A percentile compares a stretch with the other conserved stretches of the same genome.
Evolutionary conservation across 208 protist genomes (phyloP).

Genomic region (Spongospora subterranea): DNA sequence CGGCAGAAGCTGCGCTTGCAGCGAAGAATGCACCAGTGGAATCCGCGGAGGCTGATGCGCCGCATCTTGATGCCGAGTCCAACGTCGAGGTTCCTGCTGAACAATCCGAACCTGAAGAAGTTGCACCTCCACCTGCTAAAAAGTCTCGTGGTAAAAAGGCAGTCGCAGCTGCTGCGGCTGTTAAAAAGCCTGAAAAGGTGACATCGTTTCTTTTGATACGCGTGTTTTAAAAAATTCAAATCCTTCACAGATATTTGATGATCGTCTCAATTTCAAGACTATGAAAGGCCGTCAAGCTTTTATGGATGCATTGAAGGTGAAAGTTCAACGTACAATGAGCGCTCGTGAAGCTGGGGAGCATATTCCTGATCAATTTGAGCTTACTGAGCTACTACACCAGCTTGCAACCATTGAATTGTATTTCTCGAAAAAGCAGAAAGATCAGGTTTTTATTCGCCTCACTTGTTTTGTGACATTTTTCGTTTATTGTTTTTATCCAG

Average conservation of each 20-base stretch:
- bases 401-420: conserved; percentile 2
- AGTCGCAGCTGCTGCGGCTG: background rate
- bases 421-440: conserved; percentile 52
- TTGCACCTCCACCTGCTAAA: background rate
- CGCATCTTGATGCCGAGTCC: background rate
- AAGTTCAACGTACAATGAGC: background rate
- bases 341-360: conserved; percentile 36
- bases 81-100: conserved; percentile 13
- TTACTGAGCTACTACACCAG: background rate
- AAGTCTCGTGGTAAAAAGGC: background rate
- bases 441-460: background rate
- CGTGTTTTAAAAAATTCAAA: background rate
- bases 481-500: background rate
- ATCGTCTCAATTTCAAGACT: conserved; percentile 42
- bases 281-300: conserved; percentile 20
- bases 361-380: conserved; percentile 31
- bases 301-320: conserved; percentile 1
- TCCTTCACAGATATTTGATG: conserved; percentile 12
- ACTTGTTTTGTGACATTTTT: background rate
- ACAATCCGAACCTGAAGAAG: background rate
- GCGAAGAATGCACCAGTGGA: no score
- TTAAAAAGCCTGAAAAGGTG: conserved; percentile 41
- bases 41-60: background rate
- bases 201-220: background rate
- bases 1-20: conserved; percentile 2